These are phyloP conservation scores for Collybiopsis luxurians DNA, from an alignment of 768 basidiomycete genomes.

Conservation along the genomic window DNA sequence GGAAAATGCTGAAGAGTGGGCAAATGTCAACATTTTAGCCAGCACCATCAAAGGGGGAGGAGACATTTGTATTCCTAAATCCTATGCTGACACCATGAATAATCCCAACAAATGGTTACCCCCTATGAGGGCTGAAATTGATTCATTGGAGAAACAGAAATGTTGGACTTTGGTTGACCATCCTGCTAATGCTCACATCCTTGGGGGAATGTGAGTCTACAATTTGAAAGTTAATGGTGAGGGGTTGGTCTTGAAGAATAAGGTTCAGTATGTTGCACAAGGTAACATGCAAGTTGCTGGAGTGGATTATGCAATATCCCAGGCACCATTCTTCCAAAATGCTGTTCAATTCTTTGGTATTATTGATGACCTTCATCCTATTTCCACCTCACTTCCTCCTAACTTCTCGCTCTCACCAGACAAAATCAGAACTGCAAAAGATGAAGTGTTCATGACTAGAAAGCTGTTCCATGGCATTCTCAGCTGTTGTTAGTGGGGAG, in stretches of 20 bases:
- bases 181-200: not conserved
- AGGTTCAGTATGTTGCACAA: slow-evolving; percentile 20
- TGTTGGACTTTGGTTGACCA: not conserved
- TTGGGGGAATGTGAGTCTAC: slow-evolving; percentile 22
- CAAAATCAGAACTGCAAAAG: too few species aligned
- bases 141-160: not conserved
- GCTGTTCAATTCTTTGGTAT: too few species aligned
- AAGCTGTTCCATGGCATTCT: not conserved
- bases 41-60: slow-evolving; percentile 1
- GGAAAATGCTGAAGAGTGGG: too few species aligned
- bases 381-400: too few species aligned
- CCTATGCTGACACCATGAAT: not conserved
- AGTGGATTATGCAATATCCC: slow-evolving; percentile 24
- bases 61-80: not conserved
- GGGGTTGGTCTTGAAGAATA: slow-evolving; percentile 22
- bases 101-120: not conserved
- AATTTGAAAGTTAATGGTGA: slow-evolving; percentile 22
- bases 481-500: not conserved
- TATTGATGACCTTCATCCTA: too few species aligned
- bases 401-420: too few species aligned
- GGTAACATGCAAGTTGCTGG: slow-evolving; percentile 29
- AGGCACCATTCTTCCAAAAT: too few species aligned
- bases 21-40: not conserved
- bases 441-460: too few species aligned
- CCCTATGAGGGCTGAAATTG: not conserved